Evolutionary conservation across 495 filamentous ascomycete genomes (phyloP).

Genomic region (Amniculicola lignicola): DNA sequence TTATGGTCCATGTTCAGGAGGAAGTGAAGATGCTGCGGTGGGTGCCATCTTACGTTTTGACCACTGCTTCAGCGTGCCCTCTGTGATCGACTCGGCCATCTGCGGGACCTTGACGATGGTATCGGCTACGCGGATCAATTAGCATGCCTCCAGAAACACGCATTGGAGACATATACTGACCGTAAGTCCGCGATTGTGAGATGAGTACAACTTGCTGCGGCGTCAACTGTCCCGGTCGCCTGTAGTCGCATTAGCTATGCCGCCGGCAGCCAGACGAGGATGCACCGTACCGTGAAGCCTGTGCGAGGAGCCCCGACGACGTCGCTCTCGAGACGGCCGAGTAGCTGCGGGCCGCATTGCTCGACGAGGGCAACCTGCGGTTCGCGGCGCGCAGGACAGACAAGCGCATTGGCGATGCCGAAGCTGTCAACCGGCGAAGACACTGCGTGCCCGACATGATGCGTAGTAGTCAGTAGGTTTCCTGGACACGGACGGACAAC

Average conservation of each 20-base stretch:
- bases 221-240: conserved; percentile 6
- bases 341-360: conserved; percentile 24
- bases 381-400: conserved; percentile 28
- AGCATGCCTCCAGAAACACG: not conserved
- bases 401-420: conserved; percentile 19
- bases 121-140: conserved; percentile 52
- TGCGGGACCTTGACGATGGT: conserved; percentile 87
- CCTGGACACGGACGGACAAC: not conserved
- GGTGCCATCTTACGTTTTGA: conserved; percentile 62
- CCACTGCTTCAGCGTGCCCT: conserved; percentile 95
- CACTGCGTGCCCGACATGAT: conserved; percentile 43
- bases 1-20: not conserved
- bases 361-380: conserved; percentile 9
- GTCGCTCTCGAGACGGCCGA: conserved; percentile 25
- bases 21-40: too few species aligned
- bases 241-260: conserved; percentile 1
- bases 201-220: conserved; percentile 2
- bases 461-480: too few species aligned
- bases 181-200: conserved; percentile 33
- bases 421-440: conserved; percentile 39
- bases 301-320: conserved; percentile 16
- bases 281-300: conserved; percentile 13
- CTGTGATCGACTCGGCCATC: conserved; percentile 98
- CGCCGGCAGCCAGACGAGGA: not conserved
- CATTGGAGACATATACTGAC: conserved; percentile 18